Conservation (phyloP, 805 yeast genomes). For the Yarrowia alimentaria region DNA sequence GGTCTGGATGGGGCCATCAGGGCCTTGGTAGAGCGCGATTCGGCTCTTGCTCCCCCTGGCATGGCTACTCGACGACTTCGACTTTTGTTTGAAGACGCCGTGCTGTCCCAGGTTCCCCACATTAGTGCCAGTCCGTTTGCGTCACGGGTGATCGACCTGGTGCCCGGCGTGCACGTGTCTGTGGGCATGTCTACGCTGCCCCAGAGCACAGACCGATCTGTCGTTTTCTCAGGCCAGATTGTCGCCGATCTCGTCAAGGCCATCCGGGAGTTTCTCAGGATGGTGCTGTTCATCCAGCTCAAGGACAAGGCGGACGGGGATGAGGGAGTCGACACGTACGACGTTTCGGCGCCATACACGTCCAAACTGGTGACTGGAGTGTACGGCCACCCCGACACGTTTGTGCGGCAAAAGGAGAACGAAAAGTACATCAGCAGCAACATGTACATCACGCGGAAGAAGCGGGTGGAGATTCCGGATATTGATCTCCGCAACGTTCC, state of each 20-base stretch:
- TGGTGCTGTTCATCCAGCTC: conserved; percentile 9
- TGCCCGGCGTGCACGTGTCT: conserved; percentile 6
- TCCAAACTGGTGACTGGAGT: conserved; percentile 31
- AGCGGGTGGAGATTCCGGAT: conserved; percentile 9
- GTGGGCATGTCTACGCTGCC: conserved; percentile 22
- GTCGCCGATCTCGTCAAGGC: conserved; percentile 1
- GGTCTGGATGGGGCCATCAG: conserved; percentile 15
- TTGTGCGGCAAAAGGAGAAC: conserved; percentile 31
- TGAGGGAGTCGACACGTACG: neutral
- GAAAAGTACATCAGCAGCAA: conserved; percentile 28
- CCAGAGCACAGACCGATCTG: conserved; percentile 15
- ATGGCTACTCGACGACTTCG: conserved; percentile 13
- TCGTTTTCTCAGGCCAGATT: conserved; percentile 11
- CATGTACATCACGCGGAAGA: conserved; percentile 27
- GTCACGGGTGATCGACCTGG: conserved; percentile 17
- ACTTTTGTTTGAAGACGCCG: conserved; percentile 6
- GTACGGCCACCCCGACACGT: conserved; percentile 33
- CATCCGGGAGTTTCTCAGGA: conserved; percentile 11
- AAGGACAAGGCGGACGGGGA: neutral
- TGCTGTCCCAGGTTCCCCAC: conserved; percentile 4
- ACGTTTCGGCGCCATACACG: conserved; percentile 19
- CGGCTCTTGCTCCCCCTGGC: conserved; percentile 20
- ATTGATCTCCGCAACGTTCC: conserved; percentile 1
- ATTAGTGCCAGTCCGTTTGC: conserved; percentile 10
- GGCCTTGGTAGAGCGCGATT: conserved; percentile 8